These are phyloP conservation scores for Vanderwaltozyma verrucispora DNA, from an alignment of 805 yeast species.

Conservation along the genomic window DNA sequence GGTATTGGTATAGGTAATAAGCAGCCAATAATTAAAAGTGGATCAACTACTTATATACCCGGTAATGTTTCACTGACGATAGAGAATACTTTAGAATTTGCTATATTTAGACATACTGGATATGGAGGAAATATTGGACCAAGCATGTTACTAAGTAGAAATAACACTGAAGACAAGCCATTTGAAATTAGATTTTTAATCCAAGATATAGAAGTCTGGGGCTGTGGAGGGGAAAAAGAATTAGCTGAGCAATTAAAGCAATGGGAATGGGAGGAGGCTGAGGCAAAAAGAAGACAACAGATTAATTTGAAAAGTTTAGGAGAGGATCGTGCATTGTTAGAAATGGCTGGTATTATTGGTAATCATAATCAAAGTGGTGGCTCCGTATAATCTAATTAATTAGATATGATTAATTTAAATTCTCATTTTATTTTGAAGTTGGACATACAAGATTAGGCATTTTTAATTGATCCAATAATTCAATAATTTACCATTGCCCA, in stretches of 20 bases:
- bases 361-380: constrained; percentile 39
- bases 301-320: constrained; percentile 57
- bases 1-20: constrained; percentile 76
- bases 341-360: constrained; percentile 64
- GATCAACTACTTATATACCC: constrained; percentile 39
- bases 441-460: too few relatives aligned
- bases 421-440: too few relatives aligned
- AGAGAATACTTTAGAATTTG: constrained; percentile 72
- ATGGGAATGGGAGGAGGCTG: constrained; percentile 90
- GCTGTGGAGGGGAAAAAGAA: constrained; percentile 74
- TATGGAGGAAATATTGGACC: constrained; percentile 40
- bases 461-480: too few relatives aligned
- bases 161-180: constrained; percentile 13
- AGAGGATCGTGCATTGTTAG: constrained; percentile 78
- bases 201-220: constrained; percentile 82
- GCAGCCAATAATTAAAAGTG: constrained; percentile 48
- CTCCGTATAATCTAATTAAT: constrained; percentile 28
- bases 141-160: constrained; percentile 18
- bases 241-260: constrained; percentile 62
- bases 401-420: too few relatives aligned
- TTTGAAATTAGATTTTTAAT: constrained; percentile 65
- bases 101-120: constrained; percentile 61
- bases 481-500: too few relatives aligned
- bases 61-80: constrained; percentile 76
- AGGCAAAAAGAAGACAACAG: constrained; percentile 66